phyloP scores from a whole-genome alignment of 1,139 yeast genomes.

The Debaryomyces singareniensis region DNA sequence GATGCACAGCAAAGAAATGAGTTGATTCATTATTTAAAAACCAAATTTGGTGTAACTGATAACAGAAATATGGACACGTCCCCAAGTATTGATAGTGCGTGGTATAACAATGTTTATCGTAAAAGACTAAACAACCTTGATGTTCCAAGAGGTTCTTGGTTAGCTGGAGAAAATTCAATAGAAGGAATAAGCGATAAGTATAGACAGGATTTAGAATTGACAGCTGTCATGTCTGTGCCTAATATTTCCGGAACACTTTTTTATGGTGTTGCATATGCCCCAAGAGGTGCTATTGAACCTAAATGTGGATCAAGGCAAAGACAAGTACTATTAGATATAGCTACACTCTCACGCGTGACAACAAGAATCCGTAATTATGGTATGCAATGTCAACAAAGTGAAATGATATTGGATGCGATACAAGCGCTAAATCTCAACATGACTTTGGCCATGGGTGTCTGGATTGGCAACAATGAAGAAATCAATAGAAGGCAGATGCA shows the following conservation, averaged over 20 bases:
- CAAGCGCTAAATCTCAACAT: constrained; percentile 43
- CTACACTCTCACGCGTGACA: constrained; percentile 52
- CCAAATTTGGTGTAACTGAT: constrained; percentile 1
- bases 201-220: constrained; percentile 21
- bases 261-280: constrained; percentile 58
- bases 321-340: constrained; percentile 51
- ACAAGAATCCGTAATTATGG: constrained; percentile 54
- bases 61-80: not conserved
- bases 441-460: constrained; percentile 57
- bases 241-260: constrained; percentile 26
- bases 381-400: constrained; percentile 57
- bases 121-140: not conserved
- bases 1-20: constrained; percentile 4
- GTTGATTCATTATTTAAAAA: constrained; percentile 5
- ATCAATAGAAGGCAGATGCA: constrained; percentile 37
- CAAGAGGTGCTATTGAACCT: constrained; percentile 45
- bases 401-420: constrained; percentile 48
- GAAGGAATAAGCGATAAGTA: constrained; percentile 22
- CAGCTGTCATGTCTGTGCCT: constrained; percentile 21
- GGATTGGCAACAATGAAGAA: constrained; percentile 46
- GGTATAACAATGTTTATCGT: too few relatives aligned
- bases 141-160: not conserved
- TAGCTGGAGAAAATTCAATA: constrained; percentile 9
- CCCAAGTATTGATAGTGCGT: too few relatives aligned
- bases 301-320: constrained; percentile 42